phyloP scores from a whole-genome alignment of 768 basidiomycete species.

The Psilocybe cubensis region DNA sequence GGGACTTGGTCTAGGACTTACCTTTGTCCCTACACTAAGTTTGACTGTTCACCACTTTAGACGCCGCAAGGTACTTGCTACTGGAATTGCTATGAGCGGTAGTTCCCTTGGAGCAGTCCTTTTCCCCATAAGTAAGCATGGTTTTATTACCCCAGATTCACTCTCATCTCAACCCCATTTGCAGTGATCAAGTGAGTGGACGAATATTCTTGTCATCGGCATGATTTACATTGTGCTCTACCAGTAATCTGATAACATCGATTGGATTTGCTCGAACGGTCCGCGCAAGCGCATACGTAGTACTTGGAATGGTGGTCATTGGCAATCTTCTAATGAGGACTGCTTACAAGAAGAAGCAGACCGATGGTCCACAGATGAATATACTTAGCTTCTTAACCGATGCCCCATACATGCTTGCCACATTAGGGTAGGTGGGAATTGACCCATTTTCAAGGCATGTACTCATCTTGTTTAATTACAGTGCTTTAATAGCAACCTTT shows the following conservation, averaged over 20 bases:
- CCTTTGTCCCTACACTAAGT: conserved; percentile 50
- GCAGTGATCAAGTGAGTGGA: not conserved
- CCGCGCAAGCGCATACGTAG: conserved; percentile 26
- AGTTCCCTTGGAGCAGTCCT: conserved; percentile 37
- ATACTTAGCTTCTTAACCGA: conserved; percentile 30
- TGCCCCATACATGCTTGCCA: conserved; percentile 24
- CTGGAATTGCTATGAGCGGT: conserved; percentile 41
- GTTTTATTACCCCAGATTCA: not conserved
- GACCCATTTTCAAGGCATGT: not conserved
- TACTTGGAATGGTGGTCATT: conserved; percentile 22
- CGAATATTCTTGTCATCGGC: too few relatives aligned
- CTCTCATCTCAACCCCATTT: not conserved
- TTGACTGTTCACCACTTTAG: conserved; percentile 46
- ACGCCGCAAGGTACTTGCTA: conserved; percentile 34
- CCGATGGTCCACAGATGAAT: conserved; percentile 13
- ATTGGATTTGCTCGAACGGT: conserved; percentile 30
- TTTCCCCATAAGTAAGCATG: conserved; percentile 34
- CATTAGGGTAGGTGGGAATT: conserved; percentile 23
- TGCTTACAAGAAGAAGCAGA: not conserved
- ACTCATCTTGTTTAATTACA: not conserved
- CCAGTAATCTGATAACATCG: conserved; percentile 26
- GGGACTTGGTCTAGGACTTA: conserved; percentile 46
- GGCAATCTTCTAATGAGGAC: conserved; percentile 31
- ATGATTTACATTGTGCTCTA: not conserved
- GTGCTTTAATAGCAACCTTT: not conserved